These are phyloP conservation scores for Warburgia ugandensis DNA, from an alignment of 164 flowering plant genomes.

Conservation along the genomic window DNA sequence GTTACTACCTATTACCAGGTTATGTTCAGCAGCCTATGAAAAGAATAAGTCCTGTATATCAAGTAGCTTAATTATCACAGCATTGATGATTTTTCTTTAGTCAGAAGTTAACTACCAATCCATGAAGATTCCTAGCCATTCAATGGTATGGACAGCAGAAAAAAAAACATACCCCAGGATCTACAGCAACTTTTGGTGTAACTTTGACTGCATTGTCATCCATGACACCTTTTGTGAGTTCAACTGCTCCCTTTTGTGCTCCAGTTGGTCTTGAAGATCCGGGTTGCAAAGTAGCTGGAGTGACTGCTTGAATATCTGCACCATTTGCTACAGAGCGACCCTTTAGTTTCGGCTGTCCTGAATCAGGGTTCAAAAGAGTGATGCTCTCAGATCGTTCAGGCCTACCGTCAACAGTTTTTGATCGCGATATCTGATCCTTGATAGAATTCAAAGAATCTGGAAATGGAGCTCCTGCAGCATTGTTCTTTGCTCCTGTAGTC, in stretches of 20 bases:
- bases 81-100: too few relatives aligned
- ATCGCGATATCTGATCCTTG: slow-evolving; percentile 43
- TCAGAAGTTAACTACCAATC: too few relatives aligned
- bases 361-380: slow-evolving; percentile 38
- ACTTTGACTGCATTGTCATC: slow-evolving; percentile 54
- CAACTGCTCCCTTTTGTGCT: slow-evolving; percentile 49
- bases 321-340: slow-evolving; percentile 39
- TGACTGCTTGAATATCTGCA: slow-evolving; percentile 33
- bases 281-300: slow-evolving; percentile 24
- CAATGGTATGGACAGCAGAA: neutral
- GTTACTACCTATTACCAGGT: too few relatives aligned
- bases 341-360: slow-evolving; percentile 41
- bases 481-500: slow-evolving; percentile 29
- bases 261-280: slow-evolving; percentile 36
- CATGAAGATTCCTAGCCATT: neutral
- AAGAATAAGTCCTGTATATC: too few relatives aligned
- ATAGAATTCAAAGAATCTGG: slow-evolving; percentile 37
- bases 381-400: slow-evolving; percentile 43
- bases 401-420: slow-evolving; percentile 53
- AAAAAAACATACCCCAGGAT: slow-evolving; percentile 57
- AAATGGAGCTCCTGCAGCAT: slow-evolving; percentile 18
- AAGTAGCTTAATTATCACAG: too few relatives aligned
- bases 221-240: slow-evolving; percentile 27
- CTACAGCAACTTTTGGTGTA: slow-evolving; percentile 34
- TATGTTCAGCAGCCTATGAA: too few relatives aligned